A percentile compares a stretch with the other conserved stretches of the same genome.
phyloP scores from a whole-genome alignment of 106 monocot species.

The Allium cepa region DNA sequence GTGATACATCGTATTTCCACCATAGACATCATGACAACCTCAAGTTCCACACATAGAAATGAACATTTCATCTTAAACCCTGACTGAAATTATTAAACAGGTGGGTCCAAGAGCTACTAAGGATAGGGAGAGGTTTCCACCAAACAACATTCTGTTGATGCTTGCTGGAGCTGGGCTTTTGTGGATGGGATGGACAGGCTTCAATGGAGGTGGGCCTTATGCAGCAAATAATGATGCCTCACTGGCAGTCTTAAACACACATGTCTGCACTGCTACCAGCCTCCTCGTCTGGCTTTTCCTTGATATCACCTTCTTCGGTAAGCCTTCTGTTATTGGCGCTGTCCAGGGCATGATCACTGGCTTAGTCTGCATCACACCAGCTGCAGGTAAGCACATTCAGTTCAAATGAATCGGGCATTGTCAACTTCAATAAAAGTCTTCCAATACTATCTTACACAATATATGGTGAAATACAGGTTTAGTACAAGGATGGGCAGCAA shows the following conservation, averaged over 20 bases:
- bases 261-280: slow-evolving; percentile 14
- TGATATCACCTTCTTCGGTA: slow-evolving; percentile 7
- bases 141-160: slow-evolving; percentile 5
- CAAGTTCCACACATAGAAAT: no score
- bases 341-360: slow-evolving; percentile 20
- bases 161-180: slow-evolving; percentile 5
- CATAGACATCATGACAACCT: no score
- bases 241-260: slow-evolving; percentile 7
- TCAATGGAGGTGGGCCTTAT: slow-evolving; percentile 5
- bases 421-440: no score
- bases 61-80: no score
- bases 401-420: no score
- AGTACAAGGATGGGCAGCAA: slow-evolving; percentile 14
- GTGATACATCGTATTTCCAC: no score
- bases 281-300: slow-evolving; percentile 12
- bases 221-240: slow-evolving; percentile 2
- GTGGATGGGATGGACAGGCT: slow-evolving; percentile 14
- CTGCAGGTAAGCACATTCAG: slow-evolving; percentile 4
- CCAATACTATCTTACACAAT: neutral
- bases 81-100: neutral
- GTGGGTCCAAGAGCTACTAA: slow-evolving; percentile 1
- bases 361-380: slow-evolving; percentile 14
- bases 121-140: slow-evolving; percentile 11
- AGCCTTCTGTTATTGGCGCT: slow-evolving; percentile 15
- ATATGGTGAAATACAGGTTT: neutral